Percentiles rank a stretch among this genome's conserved stretches.
phyloP scores from a whole-genome alignment of 1,284 basidiomycete species.

The Puccinia horiana region DNA sequence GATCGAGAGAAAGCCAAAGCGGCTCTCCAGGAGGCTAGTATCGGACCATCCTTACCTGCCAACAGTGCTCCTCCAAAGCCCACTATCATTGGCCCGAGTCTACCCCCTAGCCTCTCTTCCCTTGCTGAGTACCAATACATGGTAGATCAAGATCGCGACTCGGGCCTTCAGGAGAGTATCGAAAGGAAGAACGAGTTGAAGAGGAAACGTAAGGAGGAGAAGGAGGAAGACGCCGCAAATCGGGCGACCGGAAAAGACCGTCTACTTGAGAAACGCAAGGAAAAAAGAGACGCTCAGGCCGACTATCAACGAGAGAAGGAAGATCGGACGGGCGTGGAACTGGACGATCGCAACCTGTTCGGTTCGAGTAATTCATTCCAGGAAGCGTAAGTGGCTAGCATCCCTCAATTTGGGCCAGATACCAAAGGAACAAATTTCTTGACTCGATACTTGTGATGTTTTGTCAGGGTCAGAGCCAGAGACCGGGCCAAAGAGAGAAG shows the following conservation, averaged over 20 bases:
- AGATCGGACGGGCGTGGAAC: slow-evolving; percentile 14
- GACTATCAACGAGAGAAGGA: slow-evolving; percentile 21
- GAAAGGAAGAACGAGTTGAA: not conserved
- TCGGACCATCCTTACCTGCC: not conserved
- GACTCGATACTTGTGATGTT: not conserved
- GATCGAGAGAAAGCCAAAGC: slow-evolving; percentile 13
- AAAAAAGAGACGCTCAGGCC: slow-evolving; percentile 19
- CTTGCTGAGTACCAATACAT: slow-evolving; percentile 1
- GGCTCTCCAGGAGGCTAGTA: slow-evolving; percentile 14
- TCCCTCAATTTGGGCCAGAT: too few species aligned
- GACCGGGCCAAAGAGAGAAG: slow-evolving; percentile 28
- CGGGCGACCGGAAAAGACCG: slow-evolving; percentile 29
- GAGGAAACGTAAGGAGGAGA: slow-evolving; percentile 13
- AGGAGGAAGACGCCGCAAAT: slow-evolving; percentile 8
- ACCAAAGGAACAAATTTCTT: too few species aligned
- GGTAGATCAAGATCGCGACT: not conserved
- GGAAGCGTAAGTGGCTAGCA: slow-evolving; percentile 14
- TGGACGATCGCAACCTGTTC: slow-evolving; percentile 31
- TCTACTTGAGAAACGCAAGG: slow-evolving; percentile 20
- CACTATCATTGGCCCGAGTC: slow-evolving; percentile 14
- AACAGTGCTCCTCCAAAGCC: not conserved
- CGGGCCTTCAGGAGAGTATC: not conserved
- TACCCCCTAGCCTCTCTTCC: not conserved
- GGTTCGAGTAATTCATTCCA: slow-evolving; percentile 29
- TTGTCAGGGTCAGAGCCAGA: slow-evolving; percentile 12